Evolutionary conservation across 2,329 filamentous ascomycete species (phyloP).

Genomic region (Dactylonectria macrodidyma): DNA sequence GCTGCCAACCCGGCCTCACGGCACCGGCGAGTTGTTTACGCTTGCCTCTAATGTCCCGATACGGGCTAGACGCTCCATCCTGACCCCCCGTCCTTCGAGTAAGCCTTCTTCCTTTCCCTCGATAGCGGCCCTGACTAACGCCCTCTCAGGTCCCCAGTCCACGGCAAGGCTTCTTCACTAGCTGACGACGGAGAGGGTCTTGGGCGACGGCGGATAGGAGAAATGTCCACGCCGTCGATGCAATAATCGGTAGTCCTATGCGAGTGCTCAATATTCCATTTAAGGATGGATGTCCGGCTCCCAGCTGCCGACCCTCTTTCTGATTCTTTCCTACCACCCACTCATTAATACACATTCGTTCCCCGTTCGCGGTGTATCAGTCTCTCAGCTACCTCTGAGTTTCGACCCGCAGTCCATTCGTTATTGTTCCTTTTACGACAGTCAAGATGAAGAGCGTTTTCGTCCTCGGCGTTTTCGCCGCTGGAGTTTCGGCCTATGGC

Average conservation of each 20-base stretch:
- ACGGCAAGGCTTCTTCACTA: slow-evolving; percentile 22
- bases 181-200: slow-evolving; percentile 19
- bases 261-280: slow-evolving; percentile 36
- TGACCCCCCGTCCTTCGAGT: not conserved
- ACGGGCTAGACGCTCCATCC: slow-evolving; percentile 4
- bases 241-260: slow-evolving; percentile 14
- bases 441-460: slow-evolving; percentile 53
- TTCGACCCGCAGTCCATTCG: slow-evolving; percentile 47
- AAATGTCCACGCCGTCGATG: slow-evolving; percentile 16
- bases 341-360: slow-evolving; percentile 36
- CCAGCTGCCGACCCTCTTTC: slow-evolving; percentile 1
- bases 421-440: slow-evolving; percentile 42
- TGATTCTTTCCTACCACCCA: slow-evolving; percentile 30
- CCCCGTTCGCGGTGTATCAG: slow-evolving; percentile 39
- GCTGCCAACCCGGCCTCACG: slow-evolving; percentile 1
- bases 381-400: slow-evolving; percentile 40
- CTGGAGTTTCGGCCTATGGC: slow-evolving; percentile 45
- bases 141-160: slow-evolving; percentile 24
- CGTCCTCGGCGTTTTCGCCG: slow-evolving; percentile 52
- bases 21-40: not conserved
- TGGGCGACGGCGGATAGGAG: slow-evolving; percentile 21
- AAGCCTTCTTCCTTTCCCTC: slow-evolving; percentile 21
- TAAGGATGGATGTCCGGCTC: slow-evolving; percentile 40
- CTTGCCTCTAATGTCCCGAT: slow-evolving; percentile 24
- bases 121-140: slow-evolving; percentile 41